Evolutionary conservation across 495 filamentous ascomycete species (phyloP).

Genomic region (Neurospora sp.): DNA sequence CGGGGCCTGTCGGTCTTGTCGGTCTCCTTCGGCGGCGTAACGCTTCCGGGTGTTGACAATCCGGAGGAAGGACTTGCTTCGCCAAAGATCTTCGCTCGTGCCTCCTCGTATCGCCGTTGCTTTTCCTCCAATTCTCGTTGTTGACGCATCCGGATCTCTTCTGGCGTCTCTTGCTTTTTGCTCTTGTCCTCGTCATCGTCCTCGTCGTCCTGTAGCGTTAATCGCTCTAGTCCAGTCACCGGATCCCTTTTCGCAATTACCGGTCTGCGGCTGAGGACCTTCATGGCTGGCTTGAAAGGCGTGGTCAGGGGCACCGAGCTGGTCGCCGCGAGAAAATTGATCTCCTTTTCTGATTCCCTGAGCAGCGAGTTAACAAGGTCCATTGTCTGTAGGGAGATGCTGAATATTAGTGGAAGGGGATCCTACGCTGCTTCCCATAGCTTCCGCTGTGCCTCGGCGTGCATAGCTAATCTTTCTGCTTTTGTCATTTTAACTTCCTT

Average conservation of each 20-base stretch:
- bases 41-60: conserved; percentile 38
- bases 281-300: conserved; percentile 76
- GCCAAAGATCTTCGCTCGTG: conserved; percentile 74
- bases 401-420: neutral
- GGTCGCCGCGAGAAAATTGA: conserved; percentile 62
- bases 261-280: conserved; percentile 76
- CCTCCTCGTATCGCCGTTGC: conserved; percentile 79
- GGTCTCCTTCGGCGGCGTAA: conserved; percentile 49
- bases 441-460: conserved; percentile 70
- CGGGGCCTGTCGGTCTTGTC: conserved; percentile 23
- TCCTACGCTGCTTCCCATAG: conserved; percentile 82
- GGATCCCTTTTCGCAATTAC: conserved; percentile 37
- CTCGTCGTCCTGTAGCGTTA: conserved; percentile 48
- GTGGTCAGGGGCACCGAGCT: conserved; percentile 58
- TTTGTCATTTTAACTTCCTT: conserved; percentile 43
- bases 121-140: conserved; percentile 76
- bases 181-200: conserved; percentile 54
- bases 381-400: neutral
- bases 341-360: conserved; percentile 43
- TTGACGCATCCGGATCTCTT: conserved; percentile 64
- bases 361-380: neutral
- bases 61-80: conserved; percentile 44
- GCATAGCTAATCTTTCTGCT: conserved; percentile 68
- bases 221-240: conserved; percentile 42
- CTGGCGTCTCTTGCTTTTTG: conserved; percentile 51